Evolutionary conservation across 192 early-diverging fungal species (phyloP), one percentile per base, ranked within the genome.

Genomic region (Coemansia pectinata): DNA sequence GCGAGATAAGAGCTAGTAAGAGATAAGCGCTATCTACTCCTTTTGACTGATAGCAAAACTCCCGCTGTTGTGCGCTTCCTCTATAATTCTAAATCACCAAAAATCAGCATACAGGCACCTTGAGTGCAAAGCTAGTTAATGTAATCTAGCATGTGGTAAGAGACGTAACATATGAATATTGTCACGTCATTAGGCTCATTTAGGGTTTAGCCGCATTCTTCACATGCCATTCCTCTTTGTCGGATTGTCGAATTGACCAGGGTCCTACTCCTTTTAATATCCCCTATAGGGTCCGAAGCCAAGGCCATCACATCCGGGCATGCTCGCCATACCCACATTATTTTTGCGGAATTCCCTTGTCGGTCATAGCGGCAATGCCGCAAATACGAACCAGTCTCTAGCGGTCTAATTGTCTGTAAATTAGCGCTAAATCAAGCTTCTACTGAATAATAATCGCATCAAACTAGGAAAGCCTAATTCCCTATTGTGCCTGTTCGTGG

Each of bases 291-390:
- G 47, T 23, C 47, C n/a, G 47, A 48, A 48, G 19, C 47, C 47
- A 48, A 19, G 45, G 45, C 4, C 5, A 2, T 48, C n/a, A 48
- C 6, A 19, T 19, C 19, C 45, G n/a, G n/a, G 5, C 45, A 21
- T 17, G 2, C 47, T 48, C n/a, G 19, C 47, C 19, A 23, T 48
- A 48, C n/a, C 19, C n/a, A 48, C 47, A 48, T 21, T 9, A 9
- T 48, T 8, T n/a, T 48, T 48, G 47, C 47, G 47, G 47, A 48
- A 48, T 48, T 48, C 47, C 47, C 47, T 48, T 48, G 47, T 21
- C 47, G 47, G 44, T 45, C 17, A 3, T n/a, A 17, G 0, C 17
- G 44, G 0, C 47, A 48, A 48, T 48, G 21, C 47, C 47, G 47
- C 47, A 48, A 48, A 48, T 48, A 19, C 9, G 8, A 21, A 19